phyloP scores from a whole-genome alignment of 2,329 filamentous ascomycete genomes.

The Cryphonectria parasitica region DNA sequence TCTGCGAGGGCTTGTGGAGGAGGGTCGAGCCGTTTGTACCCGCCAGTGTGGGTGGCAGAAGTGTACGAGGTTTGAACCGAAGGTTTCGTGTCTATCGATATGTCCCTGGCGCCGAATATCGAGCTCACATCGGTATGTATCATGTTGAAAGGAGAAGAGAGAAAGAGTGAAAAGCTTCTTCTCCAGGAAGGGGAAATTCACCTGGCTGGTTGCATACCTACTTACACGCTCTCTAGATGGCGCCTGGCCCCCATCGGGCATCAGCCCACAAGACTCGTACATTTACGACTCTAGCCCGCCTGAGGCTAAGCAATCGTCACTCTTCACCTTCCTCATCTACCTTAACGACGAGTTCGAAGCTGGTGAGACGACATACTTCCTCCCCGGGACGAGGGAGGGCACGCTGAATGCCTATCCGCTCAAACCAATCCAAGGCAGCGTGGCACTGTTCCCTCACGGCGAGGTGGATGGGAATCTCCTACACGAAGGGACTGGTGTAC shows the following conservation, averaged over 20 bases:
- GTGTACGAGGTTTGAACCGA: slow-evolving; percentile 67
- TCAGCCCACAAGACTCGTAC: slow-evolving; percentile 60
- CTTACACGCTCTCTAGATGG: slow-evolving; percentile 50
- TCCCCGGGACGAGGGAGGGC: slow-evolving; percentile 66
- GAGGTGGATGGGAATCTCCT: slow-evolving; percentile 67
- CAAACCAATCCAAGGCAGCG: slow-evolving; percentile 68
- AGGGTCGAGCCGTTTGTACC: slow-evolving; percentile 65
- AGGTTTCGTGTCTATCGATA: slow-evolving; percentile 75
- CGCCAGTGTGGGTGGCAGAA: slow-evolving; percentile 54
- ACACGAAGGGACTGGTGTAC: slow-evolving; percentile 72
- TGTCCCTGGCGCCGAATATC: slow-evolving; percentile 72
- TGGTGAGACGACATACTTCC: slow-evolving; percentile 47
- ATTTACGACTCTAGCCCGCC: slow-evolving; percentile 68
- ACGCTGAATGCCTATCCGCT: slow-evolving; percentile 71
- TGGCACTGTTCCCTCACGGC: slow-evolving; percentile 72
- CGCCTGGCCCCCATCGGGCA: slow-evolving; percentile 73
- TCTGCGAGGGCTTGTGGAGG: slow-evolving; percentile 66
- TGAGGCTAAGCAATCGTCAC: slow-evolving; percentile 63
- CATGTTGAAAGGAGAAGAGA: not conserved
- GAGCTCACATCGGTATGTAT: slow-evolving; percentile 59
- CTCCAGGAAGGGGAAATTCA: not conserved
- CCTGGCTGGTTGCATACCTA: not conserved
- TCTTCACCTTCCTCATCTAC: slow-evolving; percentile 65
- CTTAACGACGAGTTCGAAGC: slow-evolving; percentile 30
- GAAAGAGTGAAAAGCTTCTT: not conserved